Evolutionary conservation across 2,329 filamentous ascomycete species (phyloP).

Genomic region (Trichoderma afroharzianum): DNA sequence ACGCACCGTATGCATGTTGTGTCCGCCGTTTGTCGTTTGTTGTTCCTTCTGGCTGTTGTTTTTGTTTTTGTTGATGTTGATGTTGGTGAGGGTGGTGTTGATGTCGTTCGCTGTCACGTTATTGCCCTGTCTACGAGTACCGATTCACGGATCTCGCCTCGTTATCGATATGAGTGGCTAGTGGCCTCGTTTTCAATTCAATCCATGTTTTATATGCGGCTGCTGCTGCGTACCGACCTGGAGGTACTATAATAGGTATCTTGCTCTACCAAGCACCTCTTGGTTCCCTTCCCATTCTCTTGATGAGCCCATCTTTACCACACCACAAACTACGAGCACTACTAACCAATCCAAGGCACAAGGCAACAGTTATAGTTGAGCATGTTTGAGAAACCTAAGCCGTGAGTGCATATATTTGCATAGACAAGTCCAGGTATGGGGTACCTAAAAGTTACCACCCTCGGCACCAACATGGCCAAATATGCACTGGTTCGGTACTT

Average conservation of each 20-base stretch:
- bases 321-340: not conserved
- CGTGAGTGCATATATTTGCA: not conserved
- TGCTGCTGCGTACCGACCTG: not conserved
- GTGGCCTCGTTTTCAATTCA: not conserved
- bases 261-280: not conserved
- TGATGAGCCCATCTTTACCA: not conserved
- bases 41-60: not conserved
- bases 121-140: not conserved
- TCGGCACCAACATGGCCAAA: not conserved
- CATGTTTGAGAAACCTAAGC: constrained; percentile 2
- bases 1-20: not conserved
- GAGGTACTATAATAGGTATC: too few species aligned
- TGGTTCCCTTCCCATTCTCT: not conserved
- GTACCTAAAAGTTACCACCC: not conserved
- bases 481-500: not conserved
- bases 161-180: constrained; percentile 8
- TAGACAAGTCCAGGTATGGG: not conserved
- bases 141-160: not conserved
- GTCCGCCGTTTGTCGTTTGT: not conserved
- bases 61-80: not conserved
- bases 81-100: not conserved
- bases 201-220: not conserved
- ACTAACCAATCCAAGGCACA: not conserved
- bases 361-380: not conserved
- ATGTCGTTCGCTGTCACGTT: constrained; percentile 4